phyloP scores from a whole-genome alignment of 2,329 filamentous ascomycete species.

The Elsinoe ampelina region DNA sequence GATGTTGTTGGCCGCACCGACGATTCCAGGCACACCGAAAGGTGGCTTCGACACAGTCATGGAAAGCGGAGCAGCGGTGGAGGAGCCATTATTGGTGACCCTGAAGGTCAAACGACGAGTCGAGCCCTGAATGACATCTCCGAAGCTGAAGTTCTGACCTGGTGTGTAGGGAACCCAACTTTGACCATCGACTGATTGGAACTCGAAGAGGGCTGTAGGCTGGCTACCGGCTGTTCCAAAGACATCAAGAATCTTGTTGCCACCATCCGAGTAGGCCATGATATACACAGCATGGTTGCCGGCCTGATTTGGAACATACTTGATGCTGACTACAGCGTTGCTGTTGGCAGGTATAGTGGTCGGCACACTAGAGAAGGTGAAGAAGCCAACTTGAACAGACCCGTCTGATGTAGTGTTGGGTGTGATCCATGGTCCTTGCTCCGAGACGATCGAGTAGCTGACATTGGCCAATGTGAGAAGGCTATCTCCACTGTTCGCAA shows the following conservation, averaged over 20 bases:
- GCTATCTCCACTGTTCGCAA: conserved; percentile 44
- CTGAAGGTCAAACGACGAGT: conserved; percentile 42
- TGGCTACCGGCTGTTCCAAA: conserved; percentile 42
- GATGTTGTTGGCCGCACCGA: conserved; percentile 46
- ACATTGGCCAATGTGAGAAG: conserved; percentile 38
- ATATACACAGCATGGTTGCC: conserved; percentile 45
- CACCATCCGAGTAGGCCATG: conserved; percentile 43
- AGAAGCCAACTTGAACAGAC: conserved; percentile 36
- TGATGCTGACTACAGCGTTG: conserved; percentile 35
- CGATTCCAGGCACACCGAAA: conserved; percentile 45
- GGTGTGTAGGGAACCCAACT: conserved; percentile 43
- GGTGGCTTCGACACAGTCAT: conserved; percentile 54
- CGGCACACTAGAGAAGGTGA: conserved; percentile 42
- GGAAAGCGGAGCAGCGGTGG: conserved; percentile 41
- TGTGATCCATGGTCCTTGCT: conserved; percentile 38
- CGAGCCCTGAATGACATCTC: conserved; percentile 45
- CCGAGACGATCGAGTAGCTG: conserved; percentile 35
- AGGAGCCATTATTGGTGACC: conserved; percentile 45
- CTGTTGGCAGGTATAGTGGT: conserved; percentile 34
- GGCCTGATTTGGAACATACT: conserved; percentile 38
- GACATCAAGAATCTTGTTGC: conserved; percentile 40
- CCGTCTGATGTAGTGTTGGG: conserved; percentile 29
- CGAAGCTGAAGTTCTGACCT: conserved; percentile 43
- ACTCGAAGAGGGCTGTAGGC: conserved; percentile 45
- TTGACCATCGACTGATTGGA: conserved; percentile 43